Evolutionary conservation across 495 filamentous ascomycete species (phyloP), one percentile per base, ranked within the genome.

Genomic region (Letharia lupina): DNA sequence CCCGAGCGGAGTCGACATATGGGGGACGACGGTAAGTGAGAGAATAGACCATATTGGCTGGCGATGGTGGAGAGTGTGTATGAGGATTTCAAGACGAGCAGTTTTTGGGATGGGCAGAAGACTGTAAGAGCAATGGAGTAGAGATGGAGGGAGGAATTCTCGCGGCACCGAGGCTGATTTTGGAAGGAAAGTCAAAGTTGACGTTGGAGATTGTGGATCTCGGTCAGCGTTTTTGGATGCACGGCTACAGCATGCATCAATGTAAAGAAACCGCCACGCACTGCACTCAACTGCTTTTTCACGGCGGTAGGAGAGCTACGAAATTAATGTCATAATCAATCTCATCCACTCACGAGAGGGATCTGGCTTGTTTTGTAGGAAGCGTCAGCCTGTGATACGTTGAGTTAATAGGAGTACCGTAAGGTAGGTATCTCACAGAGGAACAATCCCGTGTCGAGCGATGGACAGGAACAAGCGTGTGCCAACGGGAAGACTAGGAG

Each of bases 21-120:
- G 68, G 66, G 40, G 81, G 81, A 42, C 81, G 79, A 62, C 79
- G 77, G 67, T 84, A 84, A 47, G 64, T 66, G 56, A 84, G 67
- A 9, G 75, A 74, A 69, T 82, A 83, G 35, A 83, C 82, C 82
- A 84, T 84, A 41, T 39, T 62, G 60, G 60, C 18, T 60, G 33
- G n/a, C 35, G 45, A 28, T 48, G 42, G 40, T 12, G n/a, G 18
- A n/a, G 31, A n/a, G 31, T 45, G 9, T 7, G 20, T 23, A 10
- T 41, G 42, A 57, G 33, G 15, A 57, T 37, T 2, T 57, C 13
- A 35, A 57, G 54, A 57, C 3, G 33, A 18, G 54, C 31, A 20
- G 4, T 37, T 57, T 33, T 33, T 20, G 4, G 54, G 20, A 15
- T 57, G 54, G 33, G 20, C 15, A 20, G 12, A 18, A 20, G 54